phyloP scores from a whole-genome alignment of 208 protist genomes.

The Angomonas ambiguus region DNA sequence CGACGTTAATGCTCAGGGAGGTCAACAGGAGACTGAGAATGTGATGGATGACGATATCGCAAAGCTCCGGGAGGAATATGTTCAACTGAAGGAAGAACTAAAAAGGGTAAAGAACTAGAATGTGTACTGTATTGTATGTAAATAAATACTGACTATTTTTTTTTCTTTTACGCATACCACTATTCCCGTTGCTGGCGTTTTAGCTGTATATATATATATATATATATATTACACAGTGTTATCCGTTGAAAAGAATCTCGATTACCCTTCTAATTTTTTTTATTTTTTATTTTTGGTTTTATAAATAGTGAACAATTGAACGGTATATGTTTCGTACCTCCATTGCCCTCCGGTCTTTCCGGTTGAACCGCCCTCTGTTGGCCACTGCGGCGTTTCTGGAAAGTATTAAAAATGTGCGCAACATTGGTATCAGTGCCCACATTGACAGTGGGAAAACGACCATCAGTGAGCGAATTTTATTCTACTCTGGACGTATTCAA shows the following conservation, averaged over 20 bases:
- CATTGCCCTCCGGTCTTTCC: slow-evolving; percentile 26
- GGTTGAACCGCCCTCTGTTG: slow-evolving; percentile 25
- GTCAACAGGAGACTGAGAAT: slow-evolving; percentile 8
- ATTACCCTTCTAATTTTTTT: background rate
- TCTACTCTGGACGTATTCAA: slow-evolving; percentile 95
- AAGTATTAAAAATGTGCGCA: slow-evolving; percentile 76
- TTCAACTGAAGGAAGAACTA: slow-evolving; percentile 62
- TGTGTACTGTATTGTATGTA: background rate
- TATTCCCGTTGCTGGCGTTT: background rate
- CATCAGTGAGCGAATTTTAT: slow-evolving; percentile 98
- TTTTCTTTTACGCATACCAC: background rate
- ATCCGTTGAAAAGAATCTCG: background rate
- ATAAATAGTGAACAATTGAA: background rate
- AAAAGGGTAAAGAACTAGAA: slow-evolving; percentile 27
- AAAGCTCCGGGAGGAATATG: slow-evolving; percentile 69
- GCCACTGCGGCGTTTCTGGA: slow-evolving; percentile 74
- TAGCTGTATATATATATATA: background rate
- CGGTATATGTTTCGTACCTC: slow-evolving; percentile 30
- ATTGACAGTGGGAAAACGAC: slow-evolving; percentile 99
- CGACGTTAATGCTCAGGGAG: background rate
- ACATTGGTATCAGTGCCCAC: slow-evolving; percentile 98
- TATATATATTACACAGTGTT: background rate
- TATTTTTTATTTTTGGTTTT: background rate
- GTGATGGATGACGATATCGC: slow-evolving; percentile 29
- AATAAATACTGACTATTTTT: background rate